Evolutionary conservation across 768 basidiomycete genomes (phyloP).

Genomic region (Rossbeevera mucosa): DNA sequence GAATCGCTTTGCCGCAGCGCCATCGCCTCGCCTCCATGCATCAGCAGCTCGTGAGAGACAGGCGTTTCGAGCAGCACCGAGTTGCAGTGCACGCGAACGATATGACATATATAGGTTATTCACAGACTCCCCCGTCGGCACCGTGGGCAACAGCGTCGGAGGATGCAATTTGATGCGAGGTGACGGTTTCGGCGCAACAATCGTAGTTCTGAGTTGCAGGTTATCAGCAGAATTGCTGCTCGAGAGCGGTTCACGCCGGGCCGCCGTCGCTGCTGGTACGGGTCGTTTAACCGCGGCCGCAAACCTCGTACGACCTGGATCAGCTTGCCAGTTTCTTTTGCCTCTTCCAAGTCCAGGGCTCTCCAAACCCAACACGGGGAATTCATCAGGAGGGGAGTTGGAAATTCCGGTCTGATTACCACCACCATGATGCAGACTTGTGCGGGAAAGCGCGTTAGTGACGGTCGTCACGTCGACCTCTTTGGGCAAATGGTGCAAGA

Average conservation of each 20-base stretch:
- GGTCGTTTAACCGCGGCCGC: constrained; percentile 83
- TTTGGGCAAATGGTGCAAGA: constrained; percentile 86
- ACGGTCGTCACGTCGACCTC: constrained; percentile 76
- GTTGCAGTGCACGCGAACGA: constrained; percentile 80
- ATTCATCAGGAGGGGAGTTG: constrained; percentile 49
- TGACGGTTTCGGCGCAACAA: constrained; percentile 76
- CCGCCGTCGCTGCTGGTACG: constrained; percentile 28
- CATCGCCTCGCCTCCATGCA: constrained; percentile 93
- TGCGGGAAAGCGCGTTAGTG: constrained; percentile 62
- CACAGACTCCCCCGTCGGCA: constrained; percentile 78
- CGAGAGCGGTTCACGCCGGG: constrained; percentile 40
- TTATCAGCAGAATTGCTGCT: constrained; percentile 48
- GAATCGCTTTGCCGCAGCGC: constrained; percentile 92
- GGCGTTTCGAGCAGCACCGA: constrained; percentile 91
- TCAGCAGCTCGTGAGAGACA: constrained; percentile 94
- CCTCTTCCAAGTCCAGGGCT: constrained; percentile 34
- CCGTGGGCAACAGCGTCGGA: constrained; percentile 79
- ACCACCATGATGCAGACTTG: constrained; percentile 45
- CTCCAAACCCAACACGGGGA: constrained; percentile 61
- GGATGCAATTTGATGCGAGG: constrained; percentile 81
- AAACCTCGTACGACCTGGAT: constrained; percentile 87
- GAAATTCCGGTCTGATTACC: constrained; percentile 36
- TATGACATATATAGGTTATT: constrained; percentile 86
- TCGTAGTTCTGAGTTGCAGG: constrained; percentile 59
- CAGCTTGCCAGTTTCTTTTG: constrained; percentile 50